Base-by-base conservation (phyloP, 192 early-diverging fungal genomes). In the Chytriomyces sp. region DNA sequence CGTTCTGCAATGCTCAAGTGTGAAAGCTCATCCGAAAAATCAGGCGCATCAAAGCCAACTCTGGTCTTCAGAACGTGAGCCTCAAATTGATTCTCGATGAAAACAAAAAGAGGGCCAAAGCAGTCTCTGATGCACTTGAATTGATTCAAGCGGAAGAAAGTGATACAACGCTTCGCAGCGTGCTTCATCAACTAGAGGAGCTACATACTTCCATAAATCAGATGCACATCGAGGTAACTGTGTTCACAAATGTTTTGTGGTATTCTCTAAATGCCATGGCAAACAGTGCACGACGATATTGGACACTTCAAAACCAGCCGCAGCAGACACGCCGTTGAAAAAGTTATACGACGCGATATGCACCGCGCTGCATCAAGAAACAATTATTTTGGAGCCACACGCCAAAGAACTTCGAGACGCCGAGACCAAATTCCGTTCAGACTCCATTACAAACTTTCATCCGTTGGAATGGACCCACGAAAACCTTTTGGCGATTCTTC, bases 401-500 rank as follows among this genome's bases (percentile, higher is more conserved):
- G 9, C 46, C 10, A 11, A 7, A n/a, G 23, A 16, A 8, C 68
- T 69, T 28, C 11, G 23, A n/a, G n/a, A 13, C 24, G 11, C 53
- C 8, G n/a, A 45, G 10, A 13, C 50, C 1, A 8, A 23, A 20
- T 69, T 53, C 50, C n/a, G 7, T 23, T 53, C 48, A 46, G n/a
- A 49, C 7, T 0, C 68, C n/a, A 8, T 69, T 4, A 11, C 68
- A 23, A 45, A 69, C 26, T 69, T 69, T 35, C 68, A 69, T 28
- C 68, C 68, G 7, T 8, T 53, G 7, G 48, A 69, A 28, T 69
- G 68, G 68, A 69, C 68, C n/a, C n/a, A 53, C 5, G 68, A 69
- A 57, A 49, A 53, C 49, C 28, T 69, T 13, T 11, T 23, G 26
- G 50, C 45, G 10, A 16, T 69, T 7, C 23, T 69, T 13, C 68